A percentile compares a stretch with the other conserved stretches of the same genome.
Evolutionary conservation across 2,329 filamentous ascomycete genomes (phyloP).

Genomic region (Pestalotiopsis fici): DNA sequence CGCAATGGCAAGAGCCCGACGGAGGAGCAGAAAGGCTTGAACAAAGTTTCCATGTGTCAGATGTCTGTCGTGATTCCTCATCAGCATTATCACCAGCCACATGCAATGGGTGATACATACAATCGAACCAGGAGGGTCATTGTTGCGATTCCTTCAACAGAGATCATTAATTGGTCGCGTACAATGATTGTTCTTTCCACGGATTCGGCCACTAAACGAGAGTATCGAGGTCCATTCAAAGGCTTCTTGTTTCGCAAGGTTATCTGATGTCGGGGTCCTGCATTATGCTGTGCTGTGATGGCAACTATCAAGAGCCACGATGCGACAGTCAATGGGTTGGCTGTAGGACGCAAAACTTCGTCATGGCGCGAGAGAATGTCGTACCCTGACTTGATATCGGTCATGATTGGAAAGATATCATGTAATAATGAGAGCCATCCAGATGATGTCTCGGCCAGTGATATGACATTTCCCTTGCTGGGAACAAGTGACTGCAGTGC

Average conservation of each 20-base stretch:
- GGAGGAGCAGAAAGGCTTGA: background rate
- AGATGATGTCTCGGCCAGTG: background rate
- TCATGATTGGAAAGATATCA: background rate
- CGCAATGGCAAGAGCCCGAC: background rate
- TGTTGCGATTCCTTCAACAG: background rate
- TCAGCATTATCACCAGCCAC: background rate
- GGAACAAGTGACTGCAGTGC: background rate
- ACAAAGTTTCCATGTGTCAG: background rate
- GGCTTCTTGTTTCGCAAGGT: background rate
- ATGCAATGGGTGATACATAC: background rate
- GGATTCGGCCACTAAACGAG: background rate
- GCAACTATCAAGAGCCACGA: background rate
- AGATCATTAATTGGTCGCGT: background rate
- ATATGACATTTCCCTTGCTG: background rate
- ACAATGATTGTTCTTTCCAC: background rate
- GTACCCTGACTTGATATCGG: background rate
- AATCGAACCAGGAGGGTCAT: background rate
- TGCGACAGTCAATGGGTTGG: background rate
- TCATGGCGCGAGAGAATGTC: background rate
- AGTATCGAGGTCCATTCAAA: background rate
- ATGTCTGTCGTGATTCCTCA: background rate
- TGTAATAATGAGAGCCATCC: background rate
- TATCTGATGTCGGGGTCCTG: background rate
- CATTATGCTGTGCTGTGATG: background rate
- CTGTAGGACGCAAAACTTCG: background rate